Evolutionary conservation across 2,329 filamentous ascomycete species (phyloP).

Genomic region (Botrytis aclada): DNA sequence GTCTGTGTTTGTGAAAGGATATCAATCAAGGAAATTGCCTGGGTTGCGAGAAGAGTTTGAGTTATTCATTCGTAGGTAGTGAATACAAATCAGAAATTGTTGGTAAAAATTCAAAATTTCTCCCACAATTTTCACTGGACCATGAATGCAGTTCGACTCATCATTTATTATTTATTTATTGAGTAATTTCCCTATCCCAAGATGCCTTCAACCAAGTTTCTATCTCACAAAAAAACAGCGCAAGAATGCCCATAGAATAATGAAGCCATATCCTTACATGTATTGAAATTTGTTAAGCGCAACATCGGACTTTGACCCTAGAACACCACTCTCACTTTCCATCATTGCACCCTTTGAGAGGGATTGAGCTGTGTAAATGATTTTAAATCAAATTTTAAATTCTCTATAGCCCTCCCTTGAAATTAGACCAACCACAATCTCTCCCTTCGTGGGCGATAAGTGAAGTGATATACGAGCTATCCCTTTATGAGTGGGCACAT

Average conservation of each 20-base stretch:
- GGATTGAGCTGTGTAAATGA: neutral
- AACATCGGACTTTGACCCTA: neutral
- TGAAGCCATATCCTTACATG: neutral
- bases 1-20: too few species aligned
- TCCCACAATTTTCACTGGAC: too few species aligned
- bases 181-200: neutral
- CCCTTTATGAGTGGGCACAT: neutral
- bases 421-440: neutral
- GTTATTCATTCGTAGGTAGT: neutral
- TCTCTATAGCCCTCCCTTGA: neutral
- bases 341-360: neutral
- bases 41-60: fast-evolving
- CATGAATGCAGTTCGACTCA: neutral
- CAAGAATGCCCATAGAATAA: neutral
- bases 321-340: neutral
- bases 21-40: neutral
- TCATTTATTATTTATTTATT: neutral
- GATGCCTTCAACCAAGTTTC: neutral
- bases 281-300: neutral
- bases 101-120: neutral
- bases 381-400: too few species aligned
- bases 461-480: neutral
- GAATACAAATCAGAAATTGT: neutral
- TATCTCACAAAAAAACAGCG: fast-evolving
- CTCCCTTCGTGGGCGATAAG: too few species aligned